A percentile compares a stretch with the other conserved stretches of the same genome.
Evolutionary conservation across 129 eudicot genomes (phyloP).

Genomic region (Helianthus tuberosus): DNA sequence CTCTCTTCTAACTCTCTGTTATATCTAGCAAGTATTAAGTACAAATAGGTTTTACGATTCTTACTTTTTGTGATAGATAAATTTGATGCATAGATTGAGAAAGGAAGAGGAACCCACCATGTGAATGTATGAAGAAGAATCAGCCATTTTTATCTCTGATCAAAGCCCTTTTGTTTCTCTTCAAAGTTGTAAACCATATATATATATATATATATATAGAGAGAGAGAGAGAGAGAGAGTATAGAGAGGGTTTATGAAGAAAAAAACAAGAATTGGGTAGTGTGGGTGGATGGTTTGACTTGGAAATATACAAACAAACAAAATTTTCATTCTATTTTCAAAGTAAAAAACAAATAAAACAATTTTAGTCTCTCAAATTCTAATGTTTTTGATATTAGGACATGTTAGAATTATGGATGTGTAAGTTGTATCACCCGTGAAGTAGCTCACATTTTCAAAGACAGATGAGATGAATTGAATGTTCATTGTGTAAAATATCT

Average conservation of each 20-base stretch:
- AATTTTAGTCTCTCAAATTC: no score
- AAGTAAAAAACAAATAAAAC: background rate
- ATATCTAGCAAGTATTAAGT: no score
- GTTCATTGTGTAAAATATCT: no score
- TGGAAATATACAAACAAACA: background rate
- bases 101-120: slow-evolving; percentile 35
- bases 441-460: no score
- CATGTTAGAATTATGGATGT: no score
- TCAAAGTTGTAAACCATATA: slow-evolving; percentile 1
- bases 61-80: background rate
- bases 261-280: slow-evolving; percentile 14
- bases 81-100: slow-evolving; percentile 11
- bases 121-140: slow-evolving; percentile 64
- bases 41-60: no score
- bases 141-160: slow-evolving; percentile 45
- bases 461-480: no score
- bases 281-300: slow-evolving; percentile 25
- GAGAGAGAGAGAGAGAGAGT: background rate
- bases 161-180: slow-evolving; percentile 19
- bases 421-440: no score
- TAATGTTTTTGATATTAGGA: no score
- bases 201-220: background rate
- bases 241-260: slow-evolving; percentile 5
- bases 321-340: background rate
- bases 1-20: no score